These are phyloP conservation scores for Nicotiana obtusifolia DNA, from an alignment of 257 asterid species.

Conservation along the genomic window DNA sequence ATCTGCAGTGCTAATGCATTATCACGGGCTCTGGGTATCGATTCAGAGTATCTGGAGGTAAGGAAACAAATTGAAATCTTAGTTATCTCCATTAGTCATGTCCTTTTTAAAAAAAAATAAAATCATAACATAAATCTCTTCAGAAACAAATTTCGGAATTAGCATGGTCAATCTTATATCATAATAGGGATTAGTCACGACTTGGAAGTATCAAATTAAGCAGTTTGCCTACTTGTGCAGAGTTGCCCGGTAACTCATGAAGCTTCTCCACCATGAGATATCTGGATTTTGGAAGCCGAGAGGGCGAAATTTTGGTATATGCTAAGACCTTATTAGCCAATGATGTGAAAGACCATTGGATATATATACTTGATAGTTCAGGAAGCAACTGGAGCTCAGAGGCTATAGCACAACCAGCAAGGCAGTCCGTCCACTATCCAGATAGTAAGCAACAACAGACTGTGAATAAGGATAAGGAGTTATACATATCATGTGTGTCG, in stretches of 20 bases:
- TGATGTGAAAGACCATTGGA: background rate
- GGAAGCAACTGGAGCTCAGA: background rate
- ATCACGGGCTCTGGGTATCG: background rate
- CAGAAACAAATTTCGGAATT: too few relatives aligned
- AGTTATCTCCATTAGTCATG: background rate
- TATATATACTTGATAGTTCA: background rate
- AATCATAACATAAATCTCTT: too few relatives aligned
- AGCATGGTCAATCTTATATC: too few relatives aligned
- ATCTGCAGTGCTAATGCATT: constrained; percentile 23
- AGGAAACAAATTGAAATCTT: background rate
- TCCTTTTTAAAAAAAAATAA: too few relatives aligned
- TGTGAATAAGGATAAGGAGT: constrained; percentile 5
- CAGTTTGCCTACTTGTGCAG: background rate
- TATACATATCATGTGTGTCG: background rate
- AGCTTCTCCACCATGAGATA: constrained; percentile 8
- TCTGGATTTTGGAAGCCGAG: background rate
- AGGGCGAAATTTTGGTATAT: background rate
- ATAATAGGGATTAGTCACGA: background rate
- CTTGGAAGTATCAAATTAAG: background rate
- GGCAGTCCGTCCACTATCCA: background rate
- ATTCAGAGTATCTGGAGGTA: constrained; percentile 5
- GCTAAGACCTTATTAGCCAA: background rate
- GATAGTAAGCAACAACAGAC: background rate
- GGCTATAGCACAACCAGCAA: background rate
- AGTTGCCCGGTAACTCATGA: background rate